Base-by-base conservation (phyloP, 106 monocot species). In the Allium sativum region DNA sequence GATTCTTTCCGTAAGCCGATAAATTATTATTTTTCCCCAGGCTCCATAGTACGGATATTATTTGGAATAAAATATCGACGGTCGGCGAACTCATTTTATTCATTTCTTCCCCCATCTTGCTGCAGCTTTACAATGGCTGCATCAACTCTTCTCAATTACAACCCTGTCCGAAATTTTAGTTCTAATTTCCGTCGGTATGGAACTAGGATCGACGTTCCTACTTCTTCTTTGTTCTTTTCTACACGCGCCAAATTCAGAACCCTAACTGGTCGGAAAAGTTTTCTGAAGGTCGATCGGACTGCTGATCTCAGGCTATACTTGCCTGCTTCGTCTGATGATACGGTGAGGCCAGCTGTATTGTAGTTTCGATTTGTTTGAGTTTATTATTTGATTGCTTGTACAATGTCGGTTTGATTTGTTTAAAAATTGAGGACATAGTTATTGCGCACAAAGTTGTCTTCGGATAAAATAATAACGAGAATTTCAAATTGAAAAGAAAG, bases 291-390 rank as follows among this genome's bases (percentile, higher is more conserved):
- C 56, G 57, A 66, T 13, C 72, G 64, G 68, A 53, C 18, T 44
- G 12, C 45, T 8, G 56, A 55, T 72, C 46, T 10, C 45, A 6
- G 15, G 42, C 10, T 12, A 51, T 21, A 15, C 68, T 21, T 52
- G 31, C 31, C 65, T 8, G 72, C 60, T 18, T 51, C 67, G 0
- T n/a, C 42, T 18, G 76, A 81, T 65, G 81, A 81, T 45, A 55
- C 65, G 81, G 81, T 81, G 55, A 66, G 69, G 41, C 44, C 12
- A 50, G 15, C 48, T 50, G 11, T 50, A 50, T 50, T 31, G 31
- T 50, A 50, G 15, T 50, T 3, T 50, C 11, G 48, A 50, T 50
- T 11, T 11, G 48, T 50, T 11, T 50, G 11, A 50, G 48, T 50
- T 50, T 15, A 50, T 12, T 6, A 12, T 12, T 50, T 3, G 48